A percentile compares a stretch with the other conserved stretches of the same genome.
These are phyloP conservation scores for Thraustotheca clavata DNA, from an alignment of 352 stramenopile species.

Conservation along the genomic window DNA sequence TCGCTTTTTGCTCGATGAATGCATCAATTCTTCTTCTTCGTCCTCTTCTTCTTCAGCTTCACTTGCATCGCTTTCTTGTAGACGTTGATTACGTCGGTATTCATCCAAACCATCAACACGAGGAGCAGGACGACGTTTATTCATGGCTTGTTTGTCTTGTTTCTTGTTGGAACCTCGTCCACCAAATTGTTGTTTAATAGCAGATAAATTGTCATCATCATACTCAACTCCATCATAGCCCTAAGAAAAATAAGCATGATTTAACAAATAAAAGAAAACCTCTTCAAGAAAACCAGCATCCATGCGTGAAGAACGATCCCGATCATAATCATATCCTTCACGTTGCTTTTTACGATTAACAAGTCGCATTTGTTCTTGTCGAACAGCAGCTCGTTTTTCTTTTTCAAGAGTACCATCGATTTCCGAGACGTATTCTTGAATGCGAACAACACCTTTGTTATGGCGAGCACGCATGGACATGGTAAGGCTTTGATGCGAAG, in stretches of 20 bases:
- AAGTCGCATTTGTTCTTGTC: constrained; percentile 70
- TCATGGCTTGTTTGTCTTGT: constrained; percentile 3
- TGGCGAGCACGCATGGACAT: constrained; percentile 86
- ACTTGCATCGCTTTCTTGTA: constrained; percentile 47
- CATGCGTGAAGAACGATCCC: constrained; percentile 62
- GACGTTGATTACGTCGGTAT: constrained; percentile 43
- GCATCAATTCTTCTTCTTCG: constrained; percentile 66
- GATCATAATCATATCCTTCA: constrained; percentile 72
- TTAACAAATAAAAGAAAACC: constrained; percentile 5
- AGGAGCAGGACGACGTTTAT: neutral
- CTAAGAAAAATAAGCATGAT: neutral
- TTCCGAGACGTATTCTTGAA: constrained; percentile 83
- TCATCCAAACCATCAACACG: constrained; percentile 66
- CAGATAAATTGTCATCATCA: constrained; percentile 73
- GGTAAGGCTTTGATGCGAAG: constrained; percentile 80
- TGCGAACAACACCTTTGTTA: constrained; percentile 81
- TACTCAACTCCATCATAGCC: constrained; percentile 69
- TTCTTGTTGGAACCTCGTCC: constrained; percentile 34
- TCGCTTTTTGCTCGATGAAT: constrained; percentile 68
- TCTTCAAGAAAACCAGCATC: constrained; percentile 78
- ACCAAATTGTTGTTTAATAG: constrained; percentile 80
- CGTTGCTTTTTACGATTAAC: constrained; percentile 82
- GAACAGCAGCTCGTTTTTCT: constrained; percentile 79
- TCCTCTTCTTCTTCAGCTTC: constrained; percentile 51
- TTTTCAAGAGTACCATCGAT: constrained; percentile 73